Percentiles rank a stretch among this genome's conserved stretches.
Evolutionary conservation across 257 asterid genomes (phyloP).

Genomic region (Rubia yunnanensis): DNA sequence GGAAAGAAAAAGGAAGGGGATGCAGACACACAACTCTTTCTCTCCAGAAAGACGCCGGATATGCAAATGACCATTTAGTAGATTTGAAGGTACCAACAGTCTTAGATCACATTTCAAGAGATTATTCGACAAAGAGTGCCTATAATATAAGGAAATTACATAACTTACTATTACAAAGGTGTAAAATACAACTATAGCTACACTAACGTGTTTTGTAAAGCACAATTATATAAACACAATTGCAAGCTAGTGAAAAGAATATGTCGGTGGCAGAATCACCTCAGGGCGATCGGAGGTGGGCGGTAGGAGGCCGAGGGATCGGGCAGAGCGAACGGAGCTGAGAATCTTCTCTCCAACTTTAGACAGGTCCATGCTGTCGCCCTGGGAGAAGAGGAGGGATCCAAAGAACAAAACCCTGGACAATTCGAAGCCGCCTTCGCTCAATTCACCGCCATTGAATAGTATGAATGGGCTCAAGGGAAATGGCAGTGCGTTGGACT

Average conservation of each 20-base stretch:
- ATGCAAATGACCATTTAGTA: background rate
- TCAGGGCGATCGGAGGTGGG: constrained; percentile 71
- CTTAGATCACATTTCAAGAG: too few relatives aligned
- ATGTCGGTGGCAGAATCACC: constrained; percentile 23
- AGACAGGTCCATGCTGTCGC: constrained; percentile 94
- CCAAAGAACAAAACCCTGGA: constrained; percentile 84
- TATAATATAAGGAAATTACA: background rate
- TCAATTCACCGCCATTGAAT: constrained; percentile 67
- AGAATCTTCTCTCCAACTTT: constrained; percentile 95
- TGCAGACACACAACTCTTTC: background rate
- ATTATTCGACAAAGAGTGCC: background rate
- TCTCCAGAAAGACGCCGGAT: background rate
- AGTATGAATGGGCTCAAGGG: constrained; percentile 66
- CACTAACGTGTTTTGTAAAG: background rate
- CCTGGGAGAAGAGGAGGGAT: constrained; percentile 80
- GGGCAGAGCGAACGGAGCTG: constrained; percentile 98
- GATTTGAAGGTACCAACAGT: background rate
- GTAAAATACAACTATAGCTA: background rate
- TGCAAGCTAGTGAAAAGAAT: background rate
- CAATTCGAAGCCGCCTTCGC: constrained; percentile 79
- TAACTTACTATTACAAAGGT: background rate
- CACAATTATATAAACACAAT: background rate
- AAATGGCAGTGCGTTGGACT: constrained; percentile 70
- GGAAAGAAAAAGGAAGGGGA: background rate
- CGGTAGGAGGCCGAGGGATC: constrained; percentile 89